Evolutionary conservation across 768 basidiomycete genomes (phyloP), one percentile per base, ranked within the genome.

Genomic region (Tricholoma hemisulphureum): DNA sequence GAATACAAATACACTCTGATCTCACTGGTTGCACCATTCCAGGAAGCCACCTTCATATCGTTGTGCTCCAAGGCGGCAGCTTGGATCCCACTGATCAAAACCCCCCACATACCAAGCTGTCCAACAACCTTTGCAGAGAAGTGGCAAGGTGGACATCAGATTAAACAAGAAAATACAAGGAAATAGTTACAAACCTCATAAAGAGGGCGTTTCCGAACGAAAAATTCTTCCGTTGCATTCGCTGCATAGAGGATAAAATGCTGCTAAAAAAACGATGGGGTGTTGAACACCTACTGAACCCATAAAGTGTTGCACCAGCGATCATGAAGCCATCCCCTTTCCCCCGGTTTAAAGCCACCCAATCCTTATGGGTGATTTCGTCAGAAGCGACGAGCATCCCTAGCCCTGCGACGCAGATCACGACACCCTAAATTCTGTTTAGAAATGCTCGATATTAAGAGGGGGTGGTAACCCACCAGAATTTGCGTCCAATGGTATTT

Each of bases 321-420:
- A 95, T 83, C 89, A 94, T 93, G 68, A 93, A 92, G 24, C 80
- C 86, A 69, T 93, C 91, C 10, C 93, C 93, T 68, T 89, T 90
- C 32, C 83, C 88, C 69, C 82, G 81, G 66, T 72, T 76, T 3
- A 83, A 62, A 11, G 93, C 85, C 11, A 79, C 70, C 75, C 82
- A 93, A 68, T 88, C 81, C 72, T 93, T 93, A 58, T 85, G 75
- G 23, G 91, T 94, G 51, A 93, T 66, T 63, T 87, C 77, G 64
- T 95, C 93, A 13, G 90, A 88, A 5, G 79, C 80, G 34, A 94
- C 92, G 53, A 94, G 87, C 71, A 94, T 70, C 2, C 86, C 93
- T 21, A 94, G 80, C 1, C 92, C 93, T 26, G 75, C 82, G 37
- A 93, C 66, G 66, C 89, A 93, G 52, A 94, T 79, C 31, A 86